Percentiles rank a stretch among this genome's conserved stretches.
Conservation (phyloP, 192 early-diverging fungal species). For the Haplosporangium gracile region DNA sequence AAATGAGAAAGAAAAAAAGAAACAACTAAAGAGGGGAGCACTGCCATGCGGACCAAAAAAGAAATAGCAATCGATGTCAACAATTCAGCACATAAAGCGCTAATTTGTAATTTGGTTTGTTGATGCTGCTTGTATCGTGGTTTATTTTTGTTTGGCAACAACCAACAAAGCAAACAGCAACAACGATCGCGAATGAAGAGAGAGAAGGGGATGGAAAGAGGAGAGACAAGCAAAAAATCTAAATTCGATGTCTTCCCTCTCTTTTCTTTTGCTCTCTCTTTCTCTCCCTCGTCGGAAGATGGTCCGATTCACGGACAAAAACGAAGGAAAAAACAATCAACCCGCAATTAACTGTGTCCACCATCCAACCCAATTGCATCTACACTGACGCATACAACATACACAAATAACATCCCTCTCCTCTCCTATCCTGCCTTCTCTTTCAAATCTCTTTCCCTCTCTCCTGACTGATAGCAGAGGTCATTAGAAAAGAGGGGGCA, state of each 20-base stretch:
- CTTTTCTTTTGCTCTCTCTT: background rate
- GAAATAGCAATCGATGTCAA: background rate
- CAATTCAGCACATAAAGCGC: background rate
- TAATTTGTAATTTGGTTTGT: constrained; percentile 10
- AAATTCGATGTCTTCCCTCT: background rate
- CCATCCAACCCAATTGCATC: background rate
- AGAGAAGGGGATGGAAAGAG: background rate
- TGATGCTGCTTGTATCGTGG: background rate
- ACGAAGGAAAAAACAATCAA: background rate
- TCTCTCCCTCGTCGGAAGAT: background rate
- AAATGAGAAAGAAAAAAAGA: background rate
- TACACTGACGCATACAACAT: background rate
- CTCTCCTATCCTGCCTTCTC: background rate
- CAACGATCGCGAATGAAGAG: background rate
- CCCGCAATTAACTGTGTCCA: background rate
- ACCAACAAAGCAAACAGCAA: background rate
- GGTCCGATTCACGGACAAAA: background rate
- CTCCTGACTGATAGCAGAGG: background rate
- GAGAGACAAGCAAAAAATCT: too few relatives aligned
- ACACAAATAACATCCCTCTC: background rate
- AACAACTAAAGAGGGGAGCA: background rate
- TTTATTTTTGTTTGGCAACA: constrained; percentile 3
- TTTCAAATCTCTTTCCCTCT: background rate
- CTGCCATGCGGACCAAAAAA: constrained; percentile 1
- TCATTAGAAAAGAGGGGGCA: background rate